Conservation (phyloP, 257 asterid species). For the Forsythia viridissima region DNA sequence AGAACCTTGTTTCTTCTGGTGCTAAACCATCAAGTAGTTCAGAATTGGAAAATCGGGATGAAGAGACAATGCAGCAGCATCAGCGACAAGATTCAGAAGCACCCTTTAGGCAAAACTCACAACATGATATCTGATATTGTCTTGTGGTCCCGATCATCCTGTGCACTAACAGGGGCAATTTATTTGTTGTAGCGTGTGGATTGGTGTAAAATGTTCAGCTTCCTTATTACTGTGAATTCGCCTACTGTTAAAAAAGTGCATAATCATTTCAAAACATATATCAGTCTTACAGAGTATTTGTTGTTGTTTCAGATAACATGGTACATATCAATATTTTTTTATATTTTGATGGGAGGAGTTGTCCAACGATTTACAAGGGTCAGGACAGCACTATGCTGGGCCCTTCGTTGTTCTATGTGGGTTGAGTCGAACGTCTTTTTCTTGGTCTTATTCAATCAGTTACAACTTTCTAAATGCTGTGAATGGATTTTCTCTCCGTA, state of each 20-base stretch:
- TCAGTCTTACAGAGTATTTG: neutral
- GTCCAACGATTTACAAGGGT: neutral
- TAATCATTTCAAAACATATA: neutral
- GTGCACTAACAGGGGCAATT: neutral
- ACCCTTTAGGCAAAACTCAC: conserved; percentile 37
- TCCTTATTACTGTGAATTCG: conserved; percentile 1
- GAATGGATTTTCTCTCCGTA: too few species aligned
- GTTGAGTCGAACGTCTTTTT: too few species aligned
- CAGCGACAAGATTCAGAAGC: conserved; percentile 36
- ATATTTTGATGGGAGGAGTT: neutral
- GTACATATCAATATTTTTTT: neutral
- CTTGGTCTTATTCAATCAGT: too few species aligned
- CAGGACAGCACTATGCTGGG: too few species aligned
- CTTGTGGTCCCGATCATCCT: neutral
- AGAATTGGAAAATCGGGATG: conserved; percentile 49
- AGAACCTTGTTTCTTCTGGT: conserved; percentile 59
- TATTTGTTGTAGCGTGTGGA: conserved; percentile 8
- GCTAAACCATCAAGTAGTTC: conserved; percentile 75
- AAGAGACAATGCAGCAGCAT: conserved; percentile 37
- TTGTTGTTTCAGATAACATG: neutral
- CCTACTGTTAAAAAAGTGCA: conserved; percentile 39
- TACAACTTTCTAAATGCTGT: too few species aligned
- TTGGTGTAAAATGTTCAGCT: conserved; percentile 15
- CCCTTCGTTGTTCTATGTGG: too few species aligned
- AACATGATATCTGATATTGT: conserved; percentile 24